These are phyloP conservation scores for Verticillium albo-atrum DNA, from an alignment of 2,329 filamentous ascomycete genomes.

Conservation along the genomic window DNA sequence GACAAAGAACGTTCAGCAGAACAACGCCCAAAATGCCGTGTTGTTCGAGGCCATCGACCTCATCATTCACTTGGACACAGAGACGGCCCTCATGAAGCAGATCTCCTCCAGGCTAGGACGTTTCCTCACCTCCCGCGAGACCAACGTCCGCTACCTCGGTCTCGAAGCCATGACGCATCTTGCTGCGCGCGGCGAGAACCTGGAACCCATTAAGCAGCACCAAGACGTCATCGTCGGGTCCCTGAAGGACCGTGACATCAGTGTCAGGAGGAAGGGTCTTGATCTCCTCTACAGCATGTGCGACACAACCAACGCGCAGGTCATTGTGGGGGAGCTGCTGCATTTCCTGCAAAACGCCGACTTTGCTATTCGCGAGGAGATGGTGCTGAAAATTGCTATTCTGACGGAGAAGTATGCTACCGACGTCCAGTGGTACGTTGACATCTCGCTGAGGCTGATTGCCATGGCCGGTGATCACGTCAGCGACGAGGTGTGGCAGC, in stretches of 20 bases:
- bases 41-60: conserved; percentile 98
- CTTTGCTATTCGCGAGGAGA: conserved; percentile 96
- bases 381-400: conserved; percentile 98
- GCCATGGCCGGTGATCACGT: conserved; percentile 98
- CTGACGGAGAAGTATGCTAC: conserved; percentile 97
- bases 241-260: conserved; percentile 92
- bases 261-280: conserved; percentile 89
- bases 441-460: conserved; percentile 90
- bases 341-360: conserved; percentile 95
- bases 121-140: conserved; percentile 95
- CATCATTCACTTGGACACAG: conserved; percentile 94
- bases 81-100: conserved; percentile 91
- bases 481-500: conserved; percentile 98
- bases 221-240: conserved; percentile 95
- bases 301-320: conserved; percentile 87
- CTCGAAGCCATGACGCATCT: conserved; percentile 98
- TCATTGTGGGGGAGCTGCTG: conserved; percentile 88
- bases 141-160: conserved; percentile 93
- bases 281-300: conserved; percentile 99
- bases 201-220: conserved; percentile 97
- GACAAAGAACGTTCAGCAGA: conserved; percentile 98
- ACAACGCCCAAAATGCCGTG: conserved; percentile 97
- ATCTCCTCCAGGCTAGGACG: conserved; percentile 87
- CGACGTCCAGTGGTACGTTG: conserved; percentile 98
- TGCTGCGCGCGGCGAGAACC: conserved; percentile 84